A percentile compares a stretch with the other conserved stretches of the same genome.
These are phyloP conservation scores for Talaromyces sp. DNA, from an alignment of 2,329 filamentous ascomycete species.

Conservation along the genomic window DNA sequence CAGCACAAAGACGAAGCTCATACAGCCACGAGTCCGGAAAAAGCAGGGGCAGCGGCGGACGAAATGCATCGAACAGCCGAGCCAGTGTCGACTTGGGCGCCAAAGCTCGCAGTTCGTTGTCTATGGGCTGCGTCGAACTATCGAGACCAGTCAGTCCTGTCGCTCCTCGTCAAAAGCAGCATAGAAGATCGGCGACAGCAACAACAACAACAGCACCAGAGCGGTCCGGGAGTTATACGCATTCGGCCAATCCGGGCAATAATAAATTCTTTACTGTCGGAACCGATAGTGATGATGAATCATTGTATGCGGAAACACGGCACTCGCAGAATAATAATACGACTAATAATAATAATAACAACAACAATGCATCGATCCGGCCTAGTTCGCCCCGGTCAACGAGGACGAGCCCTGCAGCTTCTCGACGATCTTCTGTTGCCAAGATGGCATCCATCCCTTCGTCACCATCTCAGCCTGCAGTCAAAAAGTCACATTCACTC, in stretches of 20 bases:
- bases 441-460: neutral
- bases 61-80: conserved; percentile 9
- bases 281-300: conserved; percentile 11
- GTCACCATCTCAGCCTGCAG: neutral
- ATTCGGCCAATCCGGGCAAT: neutral
- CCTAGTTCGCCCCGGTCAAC: neutral
- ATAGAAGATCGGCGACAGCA: neutral
- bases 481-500: neutral
- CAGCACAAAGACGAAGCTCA: conserved; percentile 20
- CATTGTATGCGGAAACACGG: neutral
- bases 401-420: conserved; percentile 6
- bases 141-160: conserved; percentile 6
- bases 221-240: neutral
- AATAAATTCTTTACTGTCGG: neutral
- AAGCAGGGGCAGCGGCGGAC: neutral
- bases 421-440: conserved; percentile 10
- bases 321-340: neutral
- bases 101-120: conserved; percentile 17
- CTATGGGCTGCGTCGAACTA: conserved; percentile 11
- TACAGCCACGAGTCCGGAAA: conserved; percentile 25
- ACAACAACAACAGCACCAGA: neutral
- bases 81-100: conserved; percentile 10
- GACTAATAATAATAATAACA: neutral
- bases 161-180: neutral
- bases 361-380: neutral